Base-by-base conservation (phyloP, 805 yeast genomes). In the Candida incommunis region DNA sequence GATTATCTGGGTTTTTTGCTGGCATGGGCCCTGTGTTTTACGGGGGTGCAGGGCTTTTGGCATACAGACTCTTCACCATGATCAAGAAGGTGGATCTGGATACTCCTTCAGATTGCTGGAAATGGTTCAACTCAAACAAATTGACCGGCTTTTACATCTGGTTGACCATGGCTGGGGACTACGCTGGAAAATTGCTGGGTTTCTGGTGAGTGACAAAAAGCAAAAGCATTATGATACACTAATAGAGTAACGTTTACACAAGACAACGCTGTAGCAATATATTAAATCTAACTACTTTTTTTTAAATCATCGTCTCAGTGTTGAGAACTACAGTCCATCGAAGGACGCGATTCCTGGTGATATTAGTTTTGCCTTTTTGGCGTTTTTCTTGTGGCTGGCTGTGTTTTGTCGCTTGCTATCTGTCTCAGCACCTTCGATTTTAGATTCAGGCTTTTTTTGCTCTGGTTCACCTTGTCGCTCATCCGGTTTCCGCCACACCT, bases 21-120 rank as follows among this genome's bases (percentile, higher is more conserved):
- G 82, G 90, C 16, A 72, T 81, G 80, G 95, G 96, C 1, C 94
- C 95, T 0, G 88, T 90, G 0, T 92, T 83, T 61, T 70, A 75
- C 52, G 56, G 56, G 0, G 82, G 84, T 5, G 74, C 81, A 23
- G 72, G 75, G 1, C 64, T 74, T 52, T 92, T 90, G 35, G 78
- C 83, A 41, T 76, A 71, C 49, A 72, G 95, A 51, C 61, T 92
- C 29, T 70, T 74, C 53, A 63, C 63, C 29, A 82, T 82, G 82
- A 81, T 88, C 53, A 67, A 65, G 45, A 69, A 65, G 16, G 96
- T 88, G 4, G 76, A 92, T 58, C 68, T 92, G 47, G 84, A 92
- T 58, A 67, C 76, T 53, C 95, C 95, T 13, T 68, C 63, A 25
- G 72, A 78, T 55, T 92, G 99, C 64, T 84, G 96, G 87, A 69